Base-by-base conservation (phyloP, 2,329 filamentous ascomycete species). In the Hypoxylon sp. region DNA sequence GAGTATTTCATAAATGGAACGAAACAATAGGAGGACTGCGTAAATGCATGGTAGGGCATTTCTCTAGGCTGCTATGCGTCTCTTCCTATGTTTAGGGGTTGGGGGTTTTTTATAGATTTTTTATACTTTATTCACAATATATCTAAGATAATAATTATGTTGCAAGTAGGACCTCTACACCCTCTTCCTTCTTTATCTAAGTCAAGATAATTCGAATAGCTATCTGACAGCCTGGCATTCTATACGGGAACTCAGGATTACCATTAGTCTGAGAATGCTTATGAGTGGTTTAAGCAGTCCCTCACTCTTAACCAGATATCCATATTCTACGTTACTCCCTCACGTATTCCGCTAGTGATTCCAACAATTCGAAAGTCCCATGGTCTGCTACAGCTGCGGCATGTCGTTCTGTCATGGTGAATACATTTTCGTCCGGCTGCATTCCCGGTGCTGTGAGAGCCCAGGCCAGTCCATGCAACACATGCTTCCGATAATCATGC, bases 401-500 rank as follows among this genome's bases (percentile, higher is more conserved):
- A 11, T 66, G 46, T 3, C 63, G 63, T 26, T 61, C 51, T 22
- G 57, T 61, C 63, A 66, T 66, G 11, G 14, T 19, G 29, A 66
- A 66, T 5, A 66, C 42, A 47, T 66, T 57, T 9, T 61, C 63
- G 10, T 66, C 63, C 3, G 63, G 24, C 10, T 66, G 63, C 63
- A 66, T 66, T n/a, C 63, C 63, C 6, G 57, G 57, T 4, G 51
- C 50, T 2, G 63, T 46, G 19, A 66, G 51, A 10, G 63, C 24
- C 63, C 63, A 66, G 17, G 51, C 63, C 13, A 66, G n/a, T 5
- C 63, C 63, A 52, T 66, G 63, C 26, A 66, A 29, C 13, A 22
- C 8, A 19, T 66, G 63, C 37, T 66, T 66, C 22, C 63, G 33
- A 14, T 66, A 66, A 37, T 66, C 63, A 47, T 66, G 44, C 63